Base-by-base conservation (phyloP, 306 rosid genomes). In the Lathyrus sativus region DNA sequence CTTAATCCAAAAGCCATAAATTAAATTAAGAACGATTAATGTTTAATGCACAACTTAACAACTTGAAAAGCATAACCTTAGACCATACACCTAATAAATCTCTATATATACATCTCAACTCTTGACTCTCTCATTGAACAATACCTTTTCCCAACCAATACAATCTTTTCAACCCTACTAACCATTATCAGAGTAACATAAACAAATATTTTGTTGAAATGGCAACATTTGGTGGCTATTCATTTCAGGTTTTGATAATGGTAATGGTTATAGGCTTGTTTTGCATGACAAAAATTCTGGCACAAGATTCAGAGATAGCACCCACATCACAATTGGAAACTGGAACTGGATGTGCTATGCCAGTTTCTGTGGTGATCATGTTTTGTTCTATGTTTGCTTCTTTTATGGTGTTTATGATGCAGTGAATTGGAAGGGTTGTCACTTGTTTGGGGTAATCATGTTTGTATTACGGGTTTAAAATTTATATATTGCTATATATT, bases 291-390 rank as follows among this genome's bases (percentile, higher is more conserved):
- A 58, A 70, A 2, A 62, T 22, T 50, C 50, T 70, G 81, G 88
- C 88, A 24, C 82, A 70, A 50, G 77, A 57, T 26, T 70, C 72
- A 39, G 79, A 1, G 49, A 62, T 73, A 1, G 78, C 90, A 44
- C 95, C 95, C 7, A 35, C 86, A 6, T 72, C 95, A 0, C 80
- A 71, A 54, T 24, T 80, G 75, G 81, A 73, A 31, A 60, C 95
- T 48, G 95, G 95, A 62, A 67, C 55, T 18, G 90, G 86, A 24
- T 73, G 64, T 75, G 48, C 81, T 77, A 56, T 74, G 44, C 58
- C 70, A 50, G 64, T 85, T 63, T 77, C 88, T 18, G 73, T 60
- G 67, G 71, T 67, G 19, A 55, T 60, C 28, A 29, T 77, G 67
- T 59, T 51, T 55, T 81, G 64, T 62, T 81, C 84, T 55, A 0